phyloP scores from a whole-genome alignment of 2,329 filamentous ascomycete genomes.

The Rosellinia necatrix region DNA sequence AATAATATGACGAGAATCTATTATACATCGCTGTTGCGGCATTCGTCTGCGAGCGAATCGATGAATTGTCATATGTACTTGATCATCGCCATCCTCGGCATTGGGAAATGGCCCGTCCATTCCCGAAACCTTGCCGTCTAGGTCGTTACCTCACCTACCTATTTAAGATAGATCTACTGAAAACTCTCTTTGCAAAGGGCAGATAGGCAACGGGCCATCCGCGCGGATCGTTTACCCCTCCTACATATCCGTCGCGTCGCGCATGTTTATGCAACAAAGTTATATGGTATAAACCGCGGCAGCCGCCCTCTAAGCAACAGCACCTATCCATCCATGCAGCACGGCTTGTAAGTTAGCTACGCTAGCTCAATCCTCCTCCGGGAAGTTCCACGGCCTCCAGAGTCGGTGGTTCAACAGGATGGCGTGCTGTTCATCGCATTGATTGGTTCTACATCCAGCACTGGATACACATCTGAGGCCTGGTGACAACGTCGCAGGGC shows the following conservation, averaged over 20 bases:
- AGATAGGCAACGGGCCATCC: too few species aligned
- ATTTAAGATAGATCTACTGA: not conserved
- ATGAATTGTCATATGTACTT: not conserved
- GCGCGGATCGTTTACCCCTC: too few species aligned
- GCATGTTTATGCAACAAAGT: slow-evolving; percentile 16
- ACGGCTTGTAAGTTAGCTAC: slow-evolving; percentile 2
- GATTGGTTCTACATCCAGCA: too few species aligned
- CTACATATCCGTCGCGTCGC: too few species aligned
- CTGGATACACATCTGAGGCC: too few species aligned
- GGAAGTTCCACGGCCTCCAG: not conserved
- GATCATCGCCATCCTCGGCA: slow-evolving; percentile 4
- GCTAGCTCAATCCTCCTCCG: not conserved
- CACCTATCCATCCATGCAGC: slow-evolving; percentile 5
- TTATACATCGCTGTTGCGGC: not conserved
- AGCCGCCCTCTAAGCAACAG: too few species aligned
- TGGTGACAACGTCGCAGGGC: too few species aligned
- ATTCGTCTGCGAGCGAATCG: not conserved
- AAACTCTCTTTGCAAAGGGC: too few species aligned
- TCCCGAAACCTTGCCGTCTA: not conserved
- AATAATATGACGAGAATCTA: slow-evolving; percentile 7
- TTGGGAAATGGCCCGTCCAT: not conserved
- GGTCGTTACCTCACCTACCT: slow-evolving; percentile 1
- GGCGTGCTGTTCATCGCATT: not conserved
- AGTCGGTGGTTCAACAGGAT: not conserved
- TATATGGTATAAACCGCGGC: slow-evolving; percentile 15